Base-by-base conservation (phyloP, 1,284 basidiomycete species). In the Vanrija humicola region DNA sequence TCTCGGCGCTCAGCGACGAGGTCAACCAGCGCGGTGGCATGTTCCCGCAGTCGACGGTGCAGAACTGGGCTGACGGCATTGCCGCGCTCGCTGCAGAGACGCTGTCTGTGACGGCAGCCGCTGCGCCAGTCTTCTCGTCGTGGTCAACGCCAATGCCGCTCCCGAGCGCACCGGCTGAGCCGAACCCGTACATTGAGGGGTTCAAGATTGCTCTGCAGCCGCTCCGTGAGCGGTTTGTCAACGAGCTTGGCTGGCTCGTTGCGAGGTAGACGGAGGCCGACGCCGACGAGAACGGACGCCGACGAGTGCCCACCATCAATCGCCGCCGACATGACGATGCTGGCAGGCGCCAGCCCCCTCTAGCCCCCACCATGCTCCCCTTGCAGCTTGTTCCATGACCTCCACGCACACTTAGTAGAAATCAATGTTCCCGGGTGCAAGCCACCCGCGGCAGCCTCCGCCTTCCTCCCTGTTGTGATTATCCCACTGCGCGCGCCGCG, bases 11-110 rank as follows among this genome's bases (percentile, higher is more conserved):
- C 7, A 64, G 63, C 0, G 54, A 63, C 9, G 69, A 72, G 43
- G 70, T 74, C 46, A 76, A 76, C 59, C 58, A 63, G 29, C 61
- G 61, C 14, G 70, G 71, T 4, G 72, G 68, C 9, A 76, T 76
- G 72, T 73, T 63, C 51, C 67, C 71, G 0, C 63, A 65, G 25
- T 60, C 63, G 3, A 56, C 57, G 16, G 72, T 73, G 8, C 44
- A 58, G 12, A 49, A 46, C 3, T 75, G 73, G 73, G 62, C 60
- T 14, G 63, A 67, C 18, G 59, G 62, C 12, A 48, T 74, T 10
- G 68, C 68, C 14, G 38, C 58, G 15, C 48, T 74, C 10, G 47
- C 47, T 6, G 50, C 48, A 23, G 53, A 40, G 5, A 43, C 58
- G 1, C 34, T 43, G 0, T 18, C 46, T 1, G 1, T 46, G 1